Evolutionary conservation across 371 early-diverging fungal species (phyloP).

Genomic region (Mortierella sp.): DNA sequence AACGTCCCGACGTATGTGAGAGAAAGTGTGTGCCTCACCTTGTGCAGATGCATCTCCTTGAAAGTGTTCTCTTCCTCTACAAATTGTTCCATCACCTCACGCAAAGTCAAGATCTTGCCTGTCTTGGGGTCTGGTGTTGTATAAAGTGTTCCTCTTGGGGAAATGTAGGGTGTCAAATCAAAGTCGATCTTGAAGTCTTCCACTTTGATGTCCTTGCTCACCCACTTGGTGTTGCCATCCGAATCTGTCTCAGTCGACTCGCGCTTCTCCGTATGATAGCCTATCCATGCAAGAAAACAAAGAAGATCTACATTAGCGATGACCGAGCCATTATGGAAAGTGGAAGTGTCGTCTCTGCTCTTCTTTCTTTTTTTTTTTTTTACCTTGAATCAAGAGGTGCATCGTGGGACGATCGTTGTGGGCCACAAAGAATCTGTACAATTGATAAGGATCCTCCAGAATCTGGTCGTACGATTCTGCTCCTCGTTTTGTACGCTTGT

Average conservation of each 20-base stretch:
- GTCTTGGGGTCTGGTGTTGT: conserved; percentile 29
- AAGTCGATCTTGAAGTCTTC: conserved; percentile 37
- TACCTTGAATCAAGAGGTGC: conserved; percentile 25
- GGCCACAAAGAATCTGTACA: conserved; percentile 43
- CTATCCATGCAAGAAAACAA: not conserved
- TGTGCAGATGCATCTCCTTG: conserved; percentile 46
- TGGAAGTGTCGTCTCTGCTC: too few species aligned
- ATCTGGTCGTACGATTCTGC: conserved; percentile 28
- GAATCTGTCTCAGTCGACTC: conserved; percentile 17
- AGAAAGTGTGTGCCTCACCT: conserved; percentile 19
- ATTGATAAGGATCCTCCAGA: conserved; percentile 35
- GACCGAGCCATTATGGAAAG: not conserved
- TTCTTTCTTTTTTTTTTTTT: too few species aligned
- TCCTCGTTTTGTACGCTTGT: conserved; percentile 19
- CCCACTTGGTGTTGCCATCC: conserved; percentile 15
- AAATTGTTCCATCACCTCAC: conserved; percentile 29
- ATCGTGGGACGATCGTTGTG: conserved; percentile 42
- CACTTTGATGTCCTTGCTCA: not conserved
- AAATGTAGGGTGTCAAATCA: conserved; percentile 29
- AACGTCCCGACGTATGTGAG: too few species aligned
- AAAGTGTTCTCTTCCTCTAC: conserved; percentile 41
- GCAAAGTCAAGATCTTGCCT: conserved; percentile 6
- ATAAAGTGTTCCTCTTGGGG: conserved; percentile 20
- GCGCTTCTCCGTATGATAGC: conserved; percentile 25
- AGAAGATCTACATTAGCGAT: not conserved